Conservation (phyloP, 352 stramenopile species). For the Lagenidium sp. region DNA sequence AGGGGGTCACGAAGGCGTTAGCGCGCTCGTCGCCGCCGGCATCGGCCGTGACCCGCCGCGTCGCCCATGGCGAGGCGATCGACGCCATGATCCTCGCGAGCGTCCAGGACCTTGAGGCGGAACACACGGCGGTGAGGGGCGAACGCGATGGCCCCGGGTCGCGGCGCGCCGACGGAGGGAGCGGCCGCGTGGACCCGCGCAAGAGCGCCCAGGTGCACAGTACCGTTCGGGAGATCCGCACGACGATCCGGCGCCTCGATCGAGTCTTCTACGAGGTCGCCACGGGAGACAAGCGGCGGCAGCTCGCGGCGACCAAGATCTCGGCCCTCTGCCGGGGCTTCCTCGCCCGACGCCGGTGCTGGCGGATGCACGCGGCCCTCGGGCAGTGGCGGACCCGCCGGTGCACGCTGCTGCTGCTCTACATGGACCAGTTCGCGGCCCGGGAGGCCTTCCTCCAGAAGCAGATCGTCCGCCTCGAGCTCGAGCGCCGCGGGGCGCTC, state of each 20-base stretch:
- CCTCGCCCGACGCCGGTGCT: conserved; percentile 36
- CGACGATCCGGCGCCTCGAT: conserved; percentile 52
- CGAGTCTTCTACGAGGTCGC: conserved; percentile 73
- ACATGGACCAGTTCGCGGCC: conserved; percentile 55
- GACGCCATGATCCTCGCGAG: conserved; percentile 41
- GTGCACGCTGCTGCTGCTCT: conserved; percentile 27
- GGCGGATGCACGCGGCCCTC: conserved; percentile 28
- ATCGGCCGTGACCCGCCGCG: background rate
- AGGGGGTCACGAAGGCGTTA: conserved; percentile 9
- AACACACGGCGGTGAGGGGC: too few species aligned
- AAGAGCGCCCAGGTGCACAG: conserved; percentile 41
- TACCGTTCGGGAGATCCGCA: conserved; percentile 48
- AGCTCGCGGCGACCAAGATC: conserved; percentile 59
- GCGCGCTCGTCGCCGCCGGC: too few species aligned
- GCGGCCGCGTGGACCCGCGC: too few species aligned
- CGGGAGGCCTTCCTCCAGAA: conserved; percentile 53
- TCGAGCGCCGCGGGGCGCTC: conserved; percentile 22
- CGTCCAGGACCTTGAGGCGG: conserved; percentile 29
- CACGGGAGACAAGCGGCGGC: conserved; percentile 61
- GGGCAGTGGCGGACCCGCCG: conserved; percentile 39
- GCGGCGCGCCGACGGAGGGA: too few species aligned
- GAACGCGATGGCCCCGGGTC: too few species aligned
- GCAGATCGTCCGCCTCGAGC: conserved; percentile 34
- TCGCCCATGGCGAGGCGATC: conserved; percentile 25
- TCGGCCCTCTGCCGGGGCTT: conserved; percentile 41